These are phyloP conservation scores for Extremus antarcticus DNA, from an alignment of 495 filamentous ascomycete species.

Conservation along the genomic window DNA sequence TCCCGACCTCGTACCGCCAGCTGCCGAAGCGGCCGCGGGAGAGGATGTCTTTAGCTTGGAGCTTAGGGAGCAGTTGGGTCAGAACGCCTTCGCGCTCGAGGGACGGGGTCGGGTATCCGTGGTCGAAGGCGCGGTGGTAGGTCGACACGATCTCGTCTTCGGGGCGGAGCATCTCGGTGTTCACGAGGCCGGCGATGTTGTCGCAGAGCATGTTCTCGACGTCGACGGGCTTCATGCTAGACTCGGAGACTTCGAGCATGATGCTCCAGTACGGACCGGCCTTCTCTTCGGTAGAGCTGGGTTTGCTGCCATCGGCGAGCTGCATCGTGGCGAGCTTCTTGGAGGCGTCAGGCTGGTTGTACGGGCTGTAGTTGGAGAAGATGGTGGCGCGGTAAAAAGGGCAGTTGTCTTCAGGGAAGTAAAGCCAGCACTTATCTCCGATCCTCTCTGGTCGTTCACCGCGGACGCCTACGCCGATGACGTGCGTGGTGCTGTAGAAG, in stretches of 20 bases:
- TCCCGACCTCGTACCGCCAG: conserved; percentile 92
- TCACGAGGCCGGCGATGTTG: conserved; percentile 91
- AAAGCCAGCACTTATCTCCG: conserved; percentile 99
- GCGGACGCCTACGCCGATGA: conserved; percentile 91
- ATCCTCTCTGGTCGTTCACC: conserved; percentile 89
- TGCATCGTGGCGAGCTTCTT: conserved; percentile 80
- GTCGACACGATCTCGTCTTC: conserved; percentile 93
- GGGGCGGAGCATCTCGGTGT: conserved; percentile 87
- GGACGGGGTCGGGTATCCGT: conserved; percentile 92
- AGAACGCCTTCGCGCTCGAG: conserved; percentile 94
- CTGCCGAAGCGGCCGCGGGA: conserved; percentile 94
- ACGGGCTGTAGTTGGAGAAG: conserved; percentile 99
- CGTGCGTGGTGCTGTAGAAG: conserved; percentile 94
- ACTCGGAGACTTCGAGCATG: conserved; percentile 98
- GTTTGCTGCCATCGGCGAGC: conserved; percentile 73
- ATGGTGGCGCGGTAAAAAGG: conserved; percentile 99
- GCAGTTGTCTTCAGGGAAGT: conserved; percentile 99
- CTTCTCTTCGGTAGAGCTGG: conserved; percentile 53
- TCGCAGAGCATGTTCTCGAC: conserved; percentile 70
- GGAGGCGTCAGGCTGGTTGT: conserved; percentile 81
- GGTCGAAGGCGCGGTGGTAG: conserved; percentile 97
- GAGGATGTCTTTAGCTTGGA: conserved; percentile 84
- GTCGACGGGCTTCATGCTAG: conserved; percentile 87
- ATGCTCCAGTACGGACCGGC: conserved; percentile 98
- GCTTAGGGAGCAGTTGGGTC: conserved; percentile 80